These are phyloP conservation scores for Pythium oligandrum DNA, from an alignment of 352 stramenopile species.

Conservation along the genomic window DNA sequence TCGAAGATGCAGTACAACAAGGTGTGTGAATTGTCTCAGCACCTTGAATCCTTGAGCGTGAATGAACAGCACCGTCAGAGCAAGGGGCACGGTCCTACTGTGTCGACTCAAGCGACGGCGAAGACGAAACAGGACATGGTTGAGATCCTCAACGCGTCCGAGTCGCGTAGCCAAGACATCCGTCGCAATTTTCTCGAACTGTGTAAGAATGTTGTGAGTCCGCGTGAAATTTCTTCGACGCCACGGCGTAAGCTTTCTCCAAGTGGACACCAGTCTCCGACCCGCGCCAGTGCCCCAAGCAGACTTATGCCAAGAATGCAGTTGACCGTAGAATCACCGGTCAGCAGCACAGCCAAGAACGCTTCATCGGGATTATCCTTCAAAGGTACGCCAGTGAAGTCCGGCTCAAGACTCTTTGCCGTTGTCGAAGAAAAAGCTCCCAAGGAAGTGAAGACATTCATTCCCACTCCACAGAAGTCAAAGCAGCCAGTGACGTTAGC, in stretches of 20 bases:
- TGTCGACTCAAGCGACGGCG: background rate
- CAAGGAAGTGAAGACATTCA: slow-evolving; percentile 49
- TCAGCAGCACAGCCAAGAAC: slow-evolving; percentile 38
- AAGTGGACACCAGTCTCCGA: slow-evolving; percentile 19
- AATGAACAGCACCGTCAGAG: slow-evolving; percentile 6
- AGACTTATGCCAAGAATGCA: slow-evolving; percentile 70
- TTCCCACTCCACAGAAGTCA: slow-evolving; percentile 34
- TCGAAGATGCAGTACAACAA: slow-evolving; percentile 75
- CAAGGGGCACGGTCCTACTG: too few species aligned
- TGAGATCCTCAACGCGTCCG: slow-evolving; percentile 33
- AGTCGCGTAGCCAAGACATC: slow-evolving; percentile 41
- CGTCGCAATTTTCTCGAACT: slow-evolving; percentile 47
- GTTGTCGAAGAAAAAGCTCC: slow-evolving; percentile 52
- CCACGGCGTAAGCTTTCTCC: slow-evolving; percentile 31
- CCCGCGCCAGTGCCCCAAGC: slow-evolving; percentile 43
- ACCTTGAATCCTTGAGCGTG: slow-evolving; percentile 50
- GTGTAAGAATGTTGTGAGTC: slow-evolving; percentile 58
- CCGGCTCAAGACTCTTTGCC: slow-evolving; percentile 51
- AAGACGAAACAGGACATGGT: slow-evolving; percentile 47
- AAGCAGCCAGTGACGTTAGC: slow-evolving; percentile 33
- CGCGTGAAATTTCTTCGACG: slow-evolving; percentile 42
- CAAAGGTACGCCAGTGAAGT: slow-evolving; percentile 49
- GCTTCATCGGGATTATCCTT: slow-evolving; percentile 43
- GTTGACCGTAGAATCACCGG: slow-evolving; percentile 58
- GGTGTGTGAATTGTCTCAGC: slow-evolving; percentile 41